Evolutionary conservation across 139 green algal species (phyloP).

Genomic region (Tetraselmis chui): DNA sequence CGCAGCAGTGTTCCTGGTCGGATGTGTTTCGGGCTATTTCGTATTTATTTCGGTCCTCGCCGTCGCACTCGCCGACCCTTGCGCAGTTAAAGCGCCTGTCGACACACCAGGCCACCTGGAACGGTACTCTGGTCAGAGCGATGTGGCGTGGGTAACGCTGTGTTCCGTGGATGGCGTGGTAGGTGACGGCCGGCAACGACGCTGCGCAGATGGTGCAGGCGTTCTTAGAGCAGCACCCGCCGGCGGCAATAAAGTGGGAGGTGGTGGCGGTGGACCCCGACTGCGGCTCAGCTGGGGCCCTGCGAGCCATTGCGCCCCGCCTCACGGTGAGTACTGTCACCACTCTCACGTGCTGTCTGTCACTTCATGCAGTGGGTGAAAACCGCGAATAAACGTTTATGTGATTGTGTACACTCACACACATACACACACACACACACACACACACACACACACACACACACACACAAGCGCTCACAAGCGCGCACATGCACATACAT

Average conservation of each 20-base stretch:
- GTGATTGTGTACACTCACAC: too few species aligned
- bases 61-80: neutral
- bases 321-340: conserved; percentile 39
- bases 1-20: conserved; percentile 8
- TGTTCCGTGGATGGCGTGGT: conserved; percentile 11
- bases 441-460: too few species aligned
- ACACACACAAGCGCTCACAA: too few species aligned
- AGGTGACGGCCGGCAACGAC: conserved; percentile 18
- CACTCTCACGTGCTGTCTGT: conserved; percentile 57
- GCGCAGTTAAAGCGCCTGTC: neutral
- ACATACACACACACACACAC: too few species aligned
- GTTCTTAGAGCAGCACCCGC: neutral
- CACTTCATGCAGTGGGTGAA: too few species aligned
- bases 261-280: conserved; percentile 56
- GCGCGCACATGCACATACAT: conserved; percentile 34
- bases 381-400: too few species aligned
- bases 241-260: conserved; percentile 10
- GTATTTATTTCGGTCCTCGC: neutral
- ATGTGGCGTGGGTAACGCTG: conserved; percentile 36
- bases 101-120: conserved; percentile 15
- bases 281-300: conserved; percentile 46
- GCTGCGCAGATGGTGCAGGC: neutral
- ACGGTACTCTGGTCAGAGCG: conserved; percentile 53
- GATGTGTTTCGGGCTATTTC: neutral
- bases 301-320: conserved; percentile 34